phyloP scores from a whole-genome alignment of 2,329 filamentous ascomycete genomes.

The Didymellaceae sp. region DNA sequence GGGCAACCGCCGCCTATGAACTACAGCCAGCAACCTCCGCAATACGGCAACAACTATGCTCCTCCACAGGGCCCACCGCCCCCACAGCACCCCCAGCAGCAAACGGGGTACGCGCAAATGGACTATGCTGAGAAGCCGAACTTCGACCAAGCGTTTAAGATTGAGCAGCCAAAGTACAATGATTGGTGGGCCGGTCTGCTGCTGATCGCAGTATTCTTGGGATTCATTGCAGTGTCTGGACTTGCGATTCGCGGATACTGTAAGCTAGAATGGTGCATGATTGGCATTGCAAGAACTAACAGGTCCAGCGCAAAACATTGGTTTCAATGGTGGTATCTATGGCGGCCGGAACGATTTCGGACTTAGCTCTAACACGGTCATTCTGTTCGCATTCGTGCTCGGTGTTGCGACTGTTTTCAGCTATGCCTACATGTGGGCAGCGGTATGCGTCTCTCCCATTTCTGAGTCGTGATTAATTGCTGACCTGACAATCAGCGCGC shows the following conservation, averaged over 20 bases:
- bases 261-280: constrained; percentile 22
- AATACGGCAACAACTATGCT: constrained; percentile 42
- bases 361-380: constrained; percentile 82
- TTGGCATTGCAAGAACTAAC: constrained; percentile 9
- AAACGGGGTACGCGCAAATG: constrained; percentile 35
- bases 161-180: constrained; percentile 85
- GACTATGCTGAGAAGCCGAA: constrained; percentile 52
- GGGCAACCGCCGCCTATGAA: constrained; percentile 25
- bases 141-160: constrained; percentile 83
- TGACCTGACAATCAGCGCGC: no score
- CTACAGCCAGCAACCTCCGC: constrained; percentile 42
- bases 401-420: constrained; percentile 76
- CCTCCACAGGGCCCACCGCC: constrained; percentile 35
- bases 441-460: no score
- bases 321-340: constrained; percentile 77
- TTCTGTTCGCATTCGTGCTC: constrained; percentile 82
- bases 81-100: constrained; percentile 28
- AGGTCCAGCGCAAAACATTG: constrained; percentile 60
- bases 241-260: constrained; percentile 76
- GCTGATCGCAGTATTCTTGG: constrained; percentile 72
- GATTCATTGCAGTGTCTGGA: constrained; percentile 78
- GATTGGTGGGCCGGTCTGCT: constrained; percentile 88
- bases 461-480: no score
- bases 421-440: constrained; percentile 76
- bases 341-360: constrained; percentile 68